Conservation (phyloP, 2,329 filamentous ascomycete genomes). For the Aspergillus aculeatus region DNA sequence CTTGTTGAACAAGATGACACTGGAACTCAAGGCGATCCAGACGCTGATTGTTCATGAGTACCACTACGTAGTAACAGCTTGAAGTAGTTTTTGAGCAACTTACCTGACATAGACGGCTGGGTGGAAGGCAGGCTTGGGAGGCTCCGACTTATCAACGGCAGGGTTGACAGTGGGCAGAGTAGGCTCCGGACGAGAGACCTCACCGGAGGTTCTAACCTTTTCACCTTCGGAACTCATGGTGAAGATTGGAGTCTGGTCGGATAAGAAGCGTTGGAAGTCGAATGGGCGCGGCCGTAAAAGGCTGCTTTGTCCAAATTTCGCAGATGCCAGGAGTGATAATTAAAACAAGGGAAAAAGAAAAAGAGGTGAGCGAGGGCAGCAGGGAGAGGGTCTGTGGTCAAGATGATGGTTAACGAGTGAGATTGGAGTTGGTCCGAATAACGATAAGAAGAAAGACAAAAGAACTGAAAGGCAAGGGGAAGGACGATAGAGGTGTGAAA, state of each 20-base stretch:
- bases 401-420: constrained; percentile 25
- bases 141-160: constrained; percentile 67
- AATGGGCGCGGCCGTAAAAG: constrained; percentile 48
- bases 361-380: constrained; percentile 14
- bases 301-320: constrained; percentile 44
- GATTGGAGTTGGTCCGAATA: constrained; percentile 26
- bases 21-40: constrained; percentile 91
- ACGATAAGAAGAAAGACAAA: constrained; percentile 24
- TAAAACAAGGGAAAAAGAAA: constrained; percentile 18
- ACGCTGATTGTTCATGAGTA: constrained; percentile 53
- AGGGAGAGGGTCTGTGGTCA: constrained; percentile 1
- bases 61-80: background rate
- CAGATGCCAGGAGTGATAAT: constrained; percentile 42
- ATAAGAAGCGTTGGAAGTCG: constrained; percentile 49
- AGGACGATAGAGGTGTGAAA: background rate
- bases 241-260: constrained; percentile 38
- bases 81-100: constrained; percentile 15
- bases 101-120: constrained; percentile 81
- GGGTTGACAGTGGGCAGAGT: constrained; percentile 81
- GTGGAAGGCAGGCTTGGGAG: constrained; percentile 66
- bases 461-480: constrained; percentile 16
- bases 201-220: constrained; percentile 80
- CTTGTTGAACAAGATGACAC: constrained; percentile 99
- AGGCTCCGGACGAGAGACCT: constrained; percentile 48
- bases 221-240: constrained; percentile 67